A percentile compares a stretch with the other conserved stretches of the same genome.
phyloP scores from a whole-genome alignment of 148 eudicot genomes.

The Rhododendron williamsianum region DNA sequence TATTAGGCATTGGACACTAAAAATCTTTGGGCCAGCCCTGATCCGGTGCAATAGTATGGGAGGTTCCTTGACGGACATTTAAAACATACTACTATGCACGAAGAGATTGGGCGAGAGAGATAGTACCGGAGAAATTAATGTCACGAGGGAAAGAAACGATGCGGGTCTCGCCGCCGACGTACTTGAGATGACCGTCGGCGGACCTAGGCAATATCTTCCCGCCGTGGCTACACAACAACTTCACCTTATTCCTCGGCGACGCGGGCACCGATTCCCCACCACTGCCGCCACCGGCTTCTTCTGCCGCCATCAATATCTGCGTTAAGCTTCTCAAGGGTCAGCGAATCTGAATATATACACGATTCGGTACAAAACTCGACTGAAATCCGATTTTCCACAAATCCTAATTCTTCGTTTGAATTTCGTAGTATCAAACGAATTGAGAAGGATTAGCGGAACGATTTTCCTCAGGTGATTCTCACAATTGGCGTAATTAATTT shows the following conservation, averaged over 20 bases:
- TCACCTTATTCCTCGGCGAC: slow-evolving; percentile 37
- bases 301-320: not conserved
- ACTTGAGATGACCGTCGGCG: slow-evolving; percentile 56
- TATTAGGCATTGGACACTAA: no score
- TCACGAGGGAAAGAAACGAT: slow-evolving; percentile 47
- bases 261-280: slow-evolving; percentile 15
- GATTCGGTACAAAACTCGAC: not conserved
- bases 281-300: not conserved
- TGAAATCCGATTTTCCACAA: not conserved
- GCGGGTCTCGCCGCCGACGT: slow-evolving; percentile 83
- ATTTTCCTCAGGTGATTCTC: not conserved
- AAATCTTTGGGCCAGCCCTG: no score
- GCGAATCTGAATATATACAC: not conserved
- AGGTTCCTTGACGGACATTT: not conserved
- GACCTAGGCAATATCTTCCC: slow-evolving; percentile 74
- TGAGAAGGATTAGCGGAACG: not conserved
- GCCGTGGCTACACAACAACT: slow-evolving; percentile 74
- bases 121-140: slow-evolving; percentile 39
- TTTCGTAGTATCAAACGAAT: not conserved
- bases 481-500: not conserved
- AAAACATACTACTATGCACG: not conserved
- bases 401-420: not conserved
- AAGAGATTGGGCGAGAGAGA: not conserved
- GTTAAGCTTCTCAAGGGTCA: not conserved
- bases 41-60: no score